Conservation (phyloP, 306 rosid species). For the Sesbania bispinosa region DNA sequence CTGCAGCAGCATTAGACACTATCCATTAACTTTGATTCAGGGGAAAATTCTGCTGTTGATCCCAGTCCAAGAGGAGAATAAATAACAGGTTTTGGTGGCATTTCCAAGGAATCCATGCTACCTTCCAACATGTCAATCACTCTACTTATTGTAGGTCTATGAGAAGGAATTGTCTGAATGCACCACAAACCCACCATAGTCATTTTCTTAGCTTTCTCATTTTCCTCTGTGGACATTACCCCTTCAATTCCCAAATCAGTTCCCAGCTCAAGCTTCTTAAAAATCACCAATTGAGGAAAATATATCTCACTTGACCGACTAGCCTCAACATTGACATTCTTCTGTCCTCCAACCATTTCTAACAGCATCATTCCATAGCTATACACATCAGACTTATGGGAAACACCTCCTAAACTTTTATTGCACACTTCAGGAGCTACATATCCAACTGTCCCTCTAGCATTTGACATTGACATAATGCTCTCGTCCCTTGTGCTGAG, state of each 20-base stretch:
- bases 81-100: conserved; percentile 53
- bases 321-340: conserved; percentile 25
- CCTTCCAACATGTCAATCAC: conserved; percentile 57
- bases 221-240: conserved; percentile 24
- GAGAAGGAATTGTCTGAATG: conserved; percentile 41
- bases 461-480: conserved; percentile 34
- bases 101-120: conserved; percentile 35
- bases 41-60: conserved; percentile 27
- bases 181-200: conserved; percentile 53
- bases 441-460: conserved; percentile 44
- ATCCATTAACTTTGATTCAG: background rate
- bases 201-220: conserved; percentile 43
- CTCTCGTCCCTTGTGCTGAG: conserved; percentile 35
- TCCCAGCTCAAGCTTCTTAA: conserved; percentile 29
- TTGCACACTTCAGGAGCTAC: conserved; percentile 37
- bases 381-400: conserved; percentile 46
- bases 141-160: conserved; percentile 45
- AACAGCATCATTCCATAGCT: conserved; percentile 44
- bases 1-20: background rate
- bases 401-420: conserved; percentile 48
- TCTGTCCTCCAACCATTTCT: conserved; percentile 47
- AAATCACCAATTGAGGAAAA: conserved; percentile 42
- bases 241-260: conserved; percentile 30
- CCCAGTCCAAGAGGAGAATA: conserved; percentile 30
- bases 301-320: conserved; percentile 35